Conservation (phyloP, 768 basidiomycete genomes). For the Pisolithus orientalis region DNA sequence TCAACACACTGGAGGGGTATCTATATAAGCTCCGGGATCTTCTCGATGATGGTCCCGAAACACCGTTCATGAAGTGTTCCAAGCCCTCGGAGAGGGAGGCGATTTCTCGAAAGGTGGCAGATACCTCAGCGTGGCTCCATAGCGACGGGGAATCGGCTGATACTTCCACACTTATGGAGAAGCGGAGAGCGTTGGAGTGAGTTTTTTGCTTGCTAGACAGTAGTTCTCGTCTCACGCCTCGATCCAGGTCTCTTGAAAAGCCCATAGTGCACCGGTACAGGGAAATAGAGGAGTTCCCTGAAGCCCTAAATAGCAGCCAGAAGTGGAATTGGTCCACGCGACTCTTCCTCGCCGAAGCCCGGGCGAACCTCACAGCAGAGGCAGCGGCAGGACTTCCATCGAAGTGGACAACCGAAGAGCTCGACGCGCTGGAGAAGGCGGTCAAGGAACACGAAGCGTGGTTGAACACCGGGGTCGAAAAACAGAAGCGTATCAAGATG, state of each 20-base stretch:
- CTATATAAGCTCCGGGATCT: slow-evolving; percentile 88
- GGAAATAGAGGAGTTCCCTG: slow-evolving; percentile 83
- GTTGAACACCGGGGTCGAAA: slow-evolving; percentile 76
- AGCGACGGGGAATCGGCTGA: slow-evolving; percentile 81
- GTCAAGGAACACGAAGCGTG: slow-evolving; percentile 78
- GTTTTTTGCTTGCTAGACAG: slow-evolving; percentile 24
- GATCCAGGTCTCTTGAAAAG: slow-evolving; percentile 59
- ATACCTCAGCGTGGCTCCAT: slow-evolving; percentile 75
- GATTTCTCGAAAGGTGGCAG: slow-evolving; percentile 63
- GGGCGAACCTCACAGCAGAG: slow-evolving; percentile 65
- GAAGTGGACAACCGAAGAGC: slow-evolving; percentile 84
- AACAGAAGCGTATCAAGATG: slow-evolving; percentile 67
- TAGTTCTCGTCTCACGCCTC: slow-evolving; percentile 2
- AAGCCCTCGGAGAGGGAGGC: slow-evolving; percentile 60
- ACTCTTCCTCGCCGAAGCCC: slow-evolving; percentile 81
- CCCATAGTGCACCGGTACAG: slow-evolving; percentile 84
- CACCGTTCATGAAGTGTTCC: slow-evolving; percentile 84
- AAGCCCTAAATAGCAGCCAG: slow-evolving; percentile 74
- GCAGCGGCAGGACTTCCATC: slow-evolving; percentile 53
- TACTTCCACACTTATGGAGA: slow-evolving; percentile 65
- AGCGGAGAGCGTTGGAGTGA: slow-evolving; percentile 79
- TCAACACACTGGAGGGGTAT: slow-evolving; percentile 88
- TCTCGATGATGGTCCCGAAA: slow-evolving; percentile 55
- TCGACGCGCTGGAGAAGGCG: slow-evolving; percentile 69
- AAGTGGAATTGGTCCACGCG: slow-evolving; percentile 86